Conservation (phyloP, 805 yeast genomes). For the Clavispora vitiphila region DNA sequence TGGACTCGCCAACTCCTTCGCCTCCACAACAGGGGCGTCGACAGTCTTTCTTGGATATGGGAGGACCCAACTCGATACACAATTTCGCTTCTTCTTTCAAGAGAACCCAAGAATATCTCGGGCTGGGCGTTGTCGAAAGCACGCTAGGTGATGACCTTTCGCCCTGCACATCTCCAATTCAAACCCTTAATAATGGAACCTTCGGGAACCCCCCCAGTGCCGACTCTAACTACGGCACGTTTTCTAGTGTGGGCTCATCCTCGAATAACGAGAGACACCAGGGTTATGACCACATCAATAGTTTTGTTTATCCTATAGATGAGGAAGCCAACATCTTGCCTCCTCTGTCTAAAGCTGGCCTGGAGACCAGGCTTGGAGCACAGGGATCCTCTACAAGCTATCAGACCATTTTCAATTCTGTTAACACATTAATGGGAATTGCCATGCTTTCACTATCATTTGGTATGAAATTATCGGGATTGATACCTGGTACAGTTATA, state of each 20-base stretch:
- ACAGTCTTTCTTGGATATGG: conserved; percentile 26
- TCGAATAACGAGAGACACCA: not conserved
- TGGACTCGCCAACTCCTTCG: not conserved
- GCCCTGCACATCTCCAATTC: conserved; percentile 11
- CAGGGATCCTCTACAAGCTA: conserved; percentile 45
- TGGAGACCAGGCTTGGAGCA: not conserved
- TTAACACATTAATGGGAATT: conserved; percentile 71
- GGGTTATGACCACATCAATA: conserved; percentile 10
- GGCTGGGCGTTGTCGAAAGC: conserved; percentile 3
- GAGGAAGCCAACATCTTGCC: conserved; percentile 6
- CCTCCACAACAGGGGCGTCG: conserved; percentile 13
- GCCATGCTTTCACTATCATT: conserved; percentile 71
- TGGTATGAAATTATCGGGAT: conserved; percentile 64
- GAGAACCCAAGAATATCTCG: conserved; percentile 26
- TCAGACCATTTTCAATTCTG: conserved; percentile 73
- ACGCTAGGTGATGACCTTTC: conserved; percentile 6
- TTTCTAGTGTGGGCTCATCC: not conserved
- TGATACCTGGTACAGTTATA: conserved; percentile 47
- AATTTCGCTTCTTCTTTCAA: conserved; percentile 38
- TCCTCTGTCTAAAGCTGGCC: not conserved
- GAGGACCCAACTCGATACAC: conserved; percentile 33
- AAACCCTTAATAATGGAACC: not conserved
- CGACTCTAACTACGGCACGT: not conserved
- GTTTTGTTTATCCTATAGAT: conserved; percentile 15
- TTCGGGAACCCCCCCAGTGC: not conserved